These are phyloP conservation scores for Ustilago tritici DNA, from an alignment of 1,284 basidiomycete species.

Conservation along the genomic window DNA sequence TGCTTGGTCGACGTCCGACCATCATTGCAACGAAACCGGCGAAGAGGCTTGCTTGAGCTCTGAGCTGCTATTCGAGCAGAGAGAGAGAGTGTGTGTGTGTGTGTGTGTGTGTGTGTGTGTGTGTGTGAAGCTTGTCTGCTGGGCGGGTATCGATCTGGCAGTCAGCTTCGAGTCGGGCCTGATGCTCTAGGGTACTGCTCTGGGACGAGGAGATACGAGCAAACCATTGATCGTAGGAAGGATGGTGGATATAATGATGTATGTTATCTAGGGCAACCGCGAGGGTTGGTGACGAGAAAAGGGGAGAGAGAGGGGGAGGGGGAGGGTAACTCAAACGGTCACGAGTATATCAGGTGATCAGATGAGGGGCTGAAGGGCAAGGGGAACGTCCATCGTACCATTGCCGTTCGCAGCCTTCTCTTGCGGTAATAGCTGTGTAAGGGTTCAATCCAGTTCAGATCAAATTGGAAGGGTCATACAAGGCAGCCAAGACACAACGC, in stretches of 20 bases:
- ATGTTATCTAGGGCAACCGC: background rate
- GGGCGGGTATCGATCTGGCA: background rate
- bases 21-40: slow-evolving; percentile 6
- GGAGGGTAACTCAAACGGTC: background rate
- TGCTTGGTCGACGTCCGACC: slow-evolving; percentile 17
- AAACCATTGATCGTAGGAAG: background rate
- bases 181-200: background rate
- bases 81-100: background rate
- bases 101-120: too few relatives aligned
- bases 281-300: background rate
- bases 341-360: background rate
- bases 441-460: background rate
- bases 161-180: background rate
- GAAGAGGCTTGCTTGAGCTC: background rate
- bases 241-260: background rate
- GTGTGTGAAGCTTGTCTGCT: background rate
- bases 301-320: background rate
- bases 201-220: background rate
- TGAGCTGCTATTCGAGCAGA: background rate
- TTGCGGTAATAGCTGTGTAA: background rate
- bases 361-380: background rate
- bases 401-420: background rate
- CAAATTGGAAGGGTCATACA: background rate
- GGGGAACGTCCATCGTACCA: background rate
- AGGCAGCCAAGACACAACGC: background rate